Base-by-base conservation (phyloP, 1,284 basidiomycete genomes). In the Phellopilus nigrolimitatus region DNA sequence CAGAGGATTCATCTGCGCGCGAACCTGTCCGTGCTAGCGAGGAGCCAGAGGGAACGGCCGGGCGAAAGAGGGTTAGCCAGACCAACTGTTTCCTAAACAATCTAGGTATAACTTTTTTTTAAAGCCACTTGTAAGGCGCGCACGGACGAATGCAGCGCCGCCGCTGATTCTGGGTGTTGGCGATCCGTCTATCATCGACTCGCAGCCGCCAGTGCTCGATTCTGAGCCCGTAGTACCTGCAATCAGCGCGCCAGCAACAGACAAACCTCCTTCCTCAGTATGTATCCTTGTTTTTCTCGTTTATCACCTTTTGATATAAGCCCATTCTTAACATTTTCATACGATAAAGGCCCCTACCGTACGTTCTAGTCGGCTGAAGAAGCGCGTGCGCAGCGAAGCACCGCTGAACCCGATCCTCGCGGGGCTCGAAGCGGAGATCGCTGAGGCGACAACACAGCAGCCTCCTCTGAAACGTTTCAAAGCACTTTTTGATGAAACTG, bases 381-480 rank as follows among this genome's bases (percentile, higher is more conserved):
- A 40, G 27, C 43, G 57, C 9, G 51, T 45, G 28, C 46, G 53
- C 4, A 21, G 39, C 6, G 55, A 57, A 10, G 49, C 33, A 19
- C 44, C 28, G 12, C 21, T 31, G 22, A 51, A 54, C 31, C 49
- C 41, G 7, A 51, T 44, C 28, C 52, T 41, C 12, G 47, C 49
- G 13, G 36, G 37, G 10, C 62, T 44, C 39, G 47, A 48, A n/a
- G 28, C 51, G 39, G 47, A 51, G 44, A 31, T 56, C 9, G 45
- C 43, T 22, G 39, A 39, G 24, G 47, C 41, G 15, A 25, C 46
- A 21, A 59, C 47, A 1, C 66, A 68, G 50, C 76, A 83, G 57
- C 79, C 82, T 0, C 75, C 80, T 2, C 64, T 79, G 19, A 86
- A 87, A 61, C 84, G 79, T 61, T 86, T 81, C 66, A 84, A 79